phyloP scores from a whole-genome alignment of 2,329 filamentous ascomycete species.

The Malbranchea zuffiana region DNA sequence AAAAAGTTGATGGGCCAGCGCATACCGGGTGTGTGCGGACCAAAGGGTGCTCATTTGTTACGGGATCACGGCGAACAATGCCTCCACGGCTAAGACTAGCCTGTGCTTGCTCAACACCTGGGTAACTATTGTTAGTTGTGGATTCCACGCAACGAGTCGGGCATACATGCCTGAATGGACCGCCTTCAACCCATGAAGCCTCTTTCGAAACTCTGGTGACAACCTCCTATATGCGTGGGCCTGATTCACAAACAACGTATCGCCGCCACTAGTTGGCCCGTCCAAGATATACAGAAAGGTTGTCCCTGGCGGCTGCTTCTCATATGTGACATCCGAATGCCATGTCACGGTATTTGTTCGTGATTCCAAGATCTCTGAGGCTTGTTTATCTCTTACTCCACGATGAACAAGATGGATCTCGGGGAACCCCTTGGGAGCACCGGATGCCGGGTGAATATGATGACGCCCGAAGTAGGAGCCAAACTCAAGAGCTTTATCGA shows the following conservation, averaged over 20 bases:
- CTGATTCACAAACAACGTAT: slow-evolving; percentile 72
- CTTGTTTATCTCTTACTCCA: slow-evolving; percentile 52
- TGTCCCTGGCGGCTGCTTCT: slow-evolving; percentile 77
- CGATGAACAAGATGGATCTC: slow-evolving; percentile 72
- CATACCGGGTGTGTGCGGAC: slow-evolving; percentile 63
- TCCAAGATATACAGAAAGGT: slow-evolving; percentile 87
- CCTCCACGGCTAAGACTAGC: slow-evolving; percentile 56
- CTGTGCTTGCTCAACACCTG: slow-evolving; percentile 58
- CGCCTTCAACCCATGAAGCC: slow-evolving; percentile 68
- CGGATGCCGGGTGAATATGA: slow-evolving; percentile 71
- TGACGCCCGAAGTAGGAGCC: slow-evolving; percentile 69
- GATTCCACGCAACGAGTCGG: not conserved
- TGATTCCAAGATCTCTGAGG: slow-evolving; percentile 52
- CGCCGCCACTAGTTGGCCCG: slow-evolving; percentile 65
- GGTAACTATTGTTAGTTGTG: not conserved
- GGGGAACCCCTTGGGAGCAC: slow-evolving; percentile 60
- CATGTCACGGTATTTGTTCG: slow-evolving; percentile 74
- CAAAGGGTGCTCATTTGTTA: slow-evolving; percentile 63
- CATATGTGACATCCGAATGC: slow-evolving; percentile 84
- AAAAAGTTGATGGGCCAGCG: too few species aligned
- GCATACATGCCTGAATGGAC: slow-evolving; percentile 58
- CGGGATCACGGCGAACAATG: slow-evolving; percentile 63
- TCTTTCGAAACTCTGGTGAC: slow-evolving; percentile 65
- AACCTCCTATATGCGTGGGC: slow-evolving; percentile 72
- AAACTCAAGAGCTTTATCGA: slow-evolving; percentile 56